Evolutionary conservation across 2,329 filamentous ascomycete genomes (phyloP), one percentile per base, ranked within the genome.

Genomic region (Stachybotrys chartarum): DNA sequence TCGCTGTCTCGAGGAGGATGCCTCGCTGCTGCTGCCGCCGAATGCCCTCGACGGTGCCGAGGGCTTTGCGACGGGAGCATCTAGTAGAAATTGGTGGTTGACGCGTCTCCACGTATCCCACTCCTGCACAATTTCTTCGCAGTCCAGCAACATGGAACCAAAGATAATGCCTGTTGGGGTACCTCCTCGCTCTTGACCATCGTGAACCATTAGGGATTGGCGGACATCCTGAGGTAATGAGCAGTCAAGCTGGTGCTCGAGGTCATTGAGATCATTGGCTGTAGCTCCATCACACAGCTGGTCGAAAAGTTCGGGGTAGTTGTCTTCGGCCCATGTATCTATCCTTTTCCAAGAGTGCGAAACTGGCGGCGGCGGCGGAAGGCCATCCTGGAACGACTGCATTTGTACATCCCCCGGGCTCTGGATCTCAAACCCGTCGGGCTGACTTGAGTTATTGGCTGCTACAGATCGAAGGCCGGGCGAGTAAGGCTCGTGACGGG

Each of bases 81-180:
- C 79, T 47, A 83, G 79, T 57, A 97, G 80, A 70, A 89, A 96
- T 67, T 97, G 90, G 56, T 93, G 85, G 68, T 96, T 96, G 59
- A 99, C 94, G 59, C 84, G 86, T 64, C 91, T 86, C 94, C 94
- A 99, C 68, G 96, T 95, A 65, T 90, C 88, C 90, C 93, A 97
- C 70, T 99, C 94, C 70, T 97, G 91, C 24, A 96, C 87, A 63
- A 99, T 96, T 69, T 99, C 94, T 72, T 99, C 94, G 68, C 94
- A 97, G 71, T 99, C 94, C 56, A 99, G 83, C 60, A 99, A 76
- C 94, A 99, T 99, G 69, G 85, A 88, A 57, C 92, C 84, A 65
- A 99, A 97, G 58, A 99, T 84, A 62, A 97, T 88, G 59, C 94
- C 94, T 0, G 93, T 97, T 1, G 94, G 94, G 56, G 81, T 81